These are phyloP conservation scores for Phallus indusiatus DNA, from an alignment of 768 basidiomycete genomes.

Conservation along the genomic window DNA sequence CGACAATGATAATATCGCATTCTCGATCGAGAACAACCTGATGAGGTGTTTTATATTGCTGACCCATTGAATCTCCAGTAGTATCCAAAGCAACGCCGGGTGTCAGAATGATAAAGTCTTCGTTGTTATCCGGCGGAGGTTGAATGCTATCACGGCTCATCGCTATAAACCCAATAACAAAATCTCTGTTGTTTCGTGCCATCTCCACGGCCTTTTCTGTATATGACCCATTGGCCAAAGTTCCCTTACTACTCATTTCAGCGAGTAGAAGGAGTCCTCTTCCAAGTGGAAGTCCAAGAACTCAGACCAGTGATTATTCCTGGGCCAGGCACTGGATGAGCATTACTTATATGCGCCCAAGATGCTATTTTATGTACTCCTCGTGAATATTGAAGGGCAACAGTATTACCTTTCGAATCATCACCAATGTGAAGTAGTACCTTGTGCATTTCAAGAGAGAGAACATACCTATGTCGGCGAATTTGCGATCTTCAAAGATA, in stretches of 20 bases:
- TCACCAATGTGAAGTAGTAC: conserved; percentile 1
- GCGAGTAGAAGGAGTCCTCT: conserved; percentile 87
- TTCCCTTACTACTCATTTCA: conserved; percentile 91
- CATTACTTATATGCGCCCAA: conserved; percentile 97
- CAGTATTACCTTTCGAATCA: conserved; percentile 76
- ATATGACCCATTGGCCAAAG: conserved; percentile 75
- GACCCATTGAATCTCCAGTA: conserved; percentile 81
- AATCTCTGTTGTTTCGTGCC: conserved; percentile 72
- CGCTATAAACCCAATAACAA: conserved; percentile 96
- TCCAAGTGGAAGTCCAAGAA: conserved; percentile 75
- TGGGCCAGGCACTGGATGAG: conserved; percentile 93
- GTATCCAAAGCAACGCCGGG: conserved; percentile 84
- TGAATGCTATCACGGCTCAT: conserved; percentile 42
- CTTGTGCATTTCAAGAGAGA: background rate
- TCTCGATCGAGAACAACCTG: conserved; percentile 75
- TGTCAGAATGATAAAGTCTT: conserved; percentile 86
- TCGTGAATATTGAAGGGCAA: conserved; percentile 86
- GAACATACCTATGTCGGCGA: conserved; percentile 85
- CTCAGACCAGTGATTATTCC: conserved; percentile 87
- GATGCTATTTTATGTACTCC: conserved; percentile 89
- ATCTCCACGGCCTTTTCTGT: conserved; percentile 78
- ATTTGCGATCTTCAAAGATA: conserved; percentile 98
- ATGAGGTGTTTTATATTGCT: conserved; percentile 87
- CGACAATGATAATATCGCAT: conserved; percentile 96
- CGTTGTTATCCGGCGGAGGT: conserved; percentile 23